Evolutionary conservation across 2,329 filamentous ascomycete species (phyloP).

Genomic region (Monosporascus sp.): DNA sequence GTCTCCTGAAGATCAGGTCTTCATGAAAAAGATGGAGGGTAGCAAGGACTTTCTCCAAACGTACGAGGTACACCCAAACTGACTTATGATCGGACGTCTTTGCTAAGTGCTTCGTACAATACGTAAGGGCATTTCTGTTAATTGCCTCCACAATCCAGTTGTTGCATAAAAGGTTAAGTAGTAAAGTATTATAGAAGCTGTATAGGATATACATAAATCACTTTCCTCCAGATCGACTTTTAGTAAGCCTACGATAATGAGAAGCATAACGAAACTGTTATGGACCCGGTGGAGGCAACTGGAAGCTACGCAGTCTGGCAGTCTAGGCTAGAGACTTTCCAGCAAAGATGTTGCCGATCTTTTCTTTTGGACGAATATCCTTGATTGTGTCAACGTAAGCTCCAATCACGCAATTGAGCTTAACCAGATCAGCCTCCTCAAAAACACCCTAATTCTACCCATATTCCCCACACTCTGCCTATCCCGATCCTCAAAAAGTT

Average conservation of each 20-base stretch:
- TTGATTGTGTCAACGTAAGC: slow-evolving; percentile 3
- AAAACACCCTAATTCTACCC: neutral
- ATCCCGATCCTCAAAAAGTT: neutral
- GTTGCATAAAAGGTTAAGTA: too few species aligned
- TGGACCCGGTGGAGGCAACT: too few species aligned
- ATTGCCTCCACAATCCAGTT: too few species aligned
- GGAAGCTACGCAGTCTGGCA: neutral
- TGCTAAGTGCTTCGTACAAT: neutral
- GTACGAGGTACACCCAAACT: neutral
- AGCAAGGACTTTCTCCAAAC: neutral
- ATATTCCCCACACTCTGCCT: too few species aligned
- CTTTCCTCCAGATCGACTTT: too few species aligned
- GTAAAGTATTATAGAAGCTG: too few species aligned
- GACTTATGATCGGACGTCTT: neutral
- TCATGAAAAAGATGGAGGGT: neutral
- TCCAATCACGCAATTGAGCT: slow-evolving; percentile 1
- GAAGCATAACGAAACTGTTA: too few species aligned
- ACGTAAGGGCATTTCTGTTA: too few species aligned
- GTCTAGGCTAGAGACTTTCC: neutral
- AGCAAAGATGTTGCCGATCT: neutral
- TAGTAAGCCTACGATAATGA: too few species aligned
- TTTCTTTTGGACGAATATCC: neutral
- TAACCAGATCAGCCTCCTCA: neutral
- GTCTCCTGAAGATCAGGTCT: neutral
- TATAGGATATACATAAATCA: too few species aligned